Base-by-base conservation (phyloP, 139 green algal genomes). In the Diplosphaera chodatii region DNA sequence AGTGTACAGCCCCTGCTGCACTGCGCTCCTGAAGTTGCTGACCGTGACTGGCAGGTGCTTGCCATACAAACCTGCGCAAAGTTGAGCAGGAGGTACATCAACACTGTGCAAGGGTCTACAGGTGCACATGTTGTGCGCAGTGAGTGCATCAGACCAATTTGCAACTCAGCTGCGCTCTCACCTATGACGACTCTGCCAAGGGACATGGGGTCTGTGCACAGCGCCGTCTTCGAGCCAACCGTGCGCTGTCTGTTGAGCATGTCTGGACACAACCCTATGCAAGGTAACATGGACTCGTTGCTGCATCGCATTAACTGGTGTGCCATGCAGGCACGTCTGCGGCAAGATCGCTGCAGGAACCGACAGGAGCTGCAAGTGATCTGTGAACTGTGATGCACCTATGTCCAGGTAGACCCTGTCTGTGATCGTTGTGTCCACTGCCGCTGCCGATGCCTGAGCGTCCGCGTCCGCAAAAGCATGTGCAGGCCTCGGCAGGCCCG, bases 331-430 rank as follows among this genome's bases (percentile, higher is more conserved):
- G 37, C 8, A 48, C 37, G 8, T 8, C 8, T 48, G 37, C 37
- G 10, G 37, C 37, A 8, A 48, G 10, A 13, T 13, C 13, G 10
- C 10, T 21, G 13, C 37, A 48, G 37, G 8, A 13, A 8, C 8
- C 37, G 37, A 13, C 37, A 21, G 37, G 37, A 21, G 10, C 8
- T 48, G 8, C 37, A 48, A 13, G 37, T 21, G 37, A 48, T 48
- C n/a, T n/a, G n/a, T 8, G 37, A 13, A 13, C 37, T 48, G 8
- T 48, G 37, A 48, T 8, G 37, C 37, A 48, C 37, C 37, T 20
- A 88, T 75, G 41, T 83, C 78, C 8, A 88, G 40, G 15, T 74
- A 80, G 4, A 88, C 77, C 63, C 32, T 66, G 55, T 82, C 31
- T 48, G 77, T 82, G 37, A 82, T 71, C 0, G 68, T 78, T 23